phyloP scores from a whole-genome alignment of 257 asterid species.

The Scutellaria barbata region DNA sequence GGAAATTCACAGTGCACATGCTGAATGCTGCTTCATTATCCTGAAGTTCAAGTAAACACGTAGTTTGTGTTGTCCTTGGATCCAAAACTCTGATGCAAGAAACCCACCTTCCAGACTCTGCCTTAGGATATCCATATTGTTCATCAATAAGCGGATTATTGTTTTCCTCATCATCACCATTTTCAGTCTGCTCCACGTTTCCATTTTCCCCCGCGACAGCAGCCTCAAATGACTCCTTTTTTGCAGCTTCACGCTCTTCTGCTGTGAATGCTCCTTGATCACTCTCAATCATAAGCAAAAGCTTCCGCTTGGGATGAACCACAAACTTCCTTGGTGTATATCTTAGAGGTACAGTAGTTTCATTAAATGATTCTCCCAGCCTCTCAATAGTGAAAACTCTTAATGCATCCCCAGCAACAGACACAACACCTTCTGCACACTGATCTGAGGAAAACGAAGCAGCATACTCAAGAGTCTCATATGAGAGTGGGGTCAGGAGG shows the following conservation, averaged over 20 bases:
- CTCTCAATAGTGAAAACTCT: slow-evolving; percentile 96
- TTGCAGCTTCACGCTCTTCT: slow-evolving; percentile 96
- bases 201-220: slow-evolving; percentile 82
- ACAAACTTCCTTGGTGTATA: slow-evolving; percentile 97
- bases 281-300: slow-evolving; percentile 85
- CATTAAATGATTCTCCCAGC: slow-evolving; percentile 95
- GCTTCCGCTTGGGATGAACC: slow-evolving; percentile 82
- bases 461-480: slow-evolving; percentile 94
- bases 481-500: slow-evolving; percentile 92
- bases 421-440: slow-evolving; percentile 99
- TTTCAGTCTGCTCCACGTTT: slow-evolving; percentile 73
- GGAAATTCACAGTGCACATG: slow-evolving; percentile 92
- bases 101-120: slow-evolving; percentile 92
- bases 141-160: slow-evolving; percentile 90
- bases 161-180: slow-evolving; percentile 85
- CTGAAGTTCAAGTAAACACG: slow-evolving; percentile 97
- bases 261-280: slow-evolving; percentile 97
- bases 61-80: slow-evolving; percentile 81
- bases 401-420: slow-evolving; percentile 98
- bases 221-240: slow-evolving; percentile 82
- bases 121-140: slow-evolving; percentile 98
- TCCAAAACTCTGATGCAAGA: slow-evolving; percentile 97
- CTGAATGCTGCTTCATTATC: slow-evolving; percentile 99
- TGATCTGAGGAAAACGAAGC: slow-evolving; percentile 99
- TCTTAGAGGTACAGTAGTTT: slow-evolving; percentile 85